Evolutionary conservation across 331 rosid genomes (phyloP).

Genomic region (Arachis monticola): DNA sequence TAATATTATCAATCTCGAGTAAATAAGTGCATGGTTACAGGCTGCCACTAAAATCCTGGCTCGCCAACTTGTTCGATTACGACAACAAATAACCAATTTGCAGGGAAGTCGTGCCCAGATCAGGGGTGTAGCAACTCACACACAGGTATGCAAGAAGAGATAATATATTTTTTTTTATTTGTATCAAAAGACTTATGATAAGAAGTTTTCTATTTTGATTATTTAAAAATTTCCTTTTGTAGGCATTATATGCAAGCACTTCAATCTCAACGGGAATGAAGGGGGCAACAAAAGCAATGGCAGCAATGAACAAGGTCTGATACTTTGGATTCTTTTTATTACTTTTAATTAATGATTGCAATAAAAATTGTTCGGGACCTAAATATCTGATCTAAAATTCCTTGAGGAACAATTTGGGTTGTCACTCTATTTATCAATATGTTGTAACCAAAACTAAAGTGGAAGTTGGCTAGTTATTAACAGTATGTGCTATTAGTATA

Average conservation of each 20-base stretch:
- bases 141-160: constrained; percentile 64
- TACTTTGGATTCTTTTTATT: constrained; percentile 12
- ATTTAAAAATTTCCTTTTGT: constrained; percentile 37
- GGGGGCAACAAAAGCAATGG: constrained; percentile 99
- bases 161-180: neutral
- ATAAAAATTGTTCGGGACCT: neutral
- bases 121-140: constrained; percentile 95
- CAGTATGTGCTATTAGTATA: neutral
- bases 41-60: constrained; percentile 93
- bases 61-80: constrained; percentile 92
- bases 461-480: neutral
- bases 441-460: neutral
- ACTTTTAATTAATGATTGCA: constrained; percentile 1
- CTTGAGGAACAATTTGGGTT: too few species aligned
- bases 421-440: constrained; percentile 2
- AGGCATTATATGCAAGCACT: constrained; percentile 95
- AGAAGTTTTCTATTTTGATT: constrained; percentile 23
- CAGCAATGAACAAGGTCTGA: constrained; percentile 89
- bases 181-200: neutral
- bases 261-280: constrained; percentile 97
- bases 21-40: constrained; percentile 48
- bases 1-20: constrained; percentile 24
- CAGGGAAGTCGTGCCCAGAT: constrained; percentile 99
- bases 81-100: constrained; percentile 95
- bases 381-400: too few species aligned